A percentile compares a stretch with the other conserved stretches of the same genome.
Evolutionary conservation across 768 basidiomycete species (phyloP).

Genomic region (Termitomyces sp.): DNA sequence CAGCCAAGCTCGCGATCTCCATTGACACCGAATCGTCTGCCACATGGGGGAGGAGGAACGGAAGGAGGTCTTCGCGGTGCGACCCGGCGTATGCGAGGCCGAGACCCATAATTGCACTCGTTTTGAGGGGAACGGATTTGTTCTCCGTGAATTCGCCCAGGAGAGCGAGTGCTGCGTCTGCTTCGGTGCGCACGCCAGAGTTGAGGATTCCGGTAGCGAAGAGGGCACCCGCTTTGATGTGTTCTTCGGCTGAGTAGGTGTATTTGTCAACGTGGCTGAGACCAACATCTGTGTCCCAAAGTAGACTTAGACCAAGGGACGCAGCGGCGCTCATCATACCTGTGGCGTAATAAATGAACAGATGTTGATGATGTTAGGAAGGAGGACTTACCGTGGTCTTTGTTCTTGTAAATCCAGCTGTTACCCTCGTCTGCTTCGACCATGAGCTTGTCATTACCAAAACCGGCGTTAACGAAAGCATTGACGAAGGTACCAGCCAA

Average conservation of each 20-base stretch:
- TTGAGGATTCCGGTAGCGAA: conserved; percentile 93
- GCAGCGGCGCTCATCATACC: conserved; percentile 97
- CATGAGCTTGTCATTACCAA: conserved; percentile 98
- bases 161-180: conserved; percentile 88
- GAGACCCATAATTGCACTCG: conserved; percentile 86
- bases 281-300: conserved; percentile 97
- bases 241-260: conserved; percentile 92
- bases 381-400: conserved; percentile 77
- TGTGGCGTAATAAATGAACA: conserved; percentile 17
- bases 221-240: conserved; percentile 96
- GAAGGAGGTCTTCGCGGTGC: conserved; percentile 78
- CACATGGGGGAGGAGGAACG: conserved; percentile 73
- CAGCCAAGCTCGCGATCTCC: conserved; percentile 84
- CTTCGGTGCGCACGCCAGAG: conserved; percentile 84
- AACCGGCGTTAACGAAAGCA: conserved; percentile 97
- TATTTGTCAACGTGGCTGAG: conserved; percentile 95
- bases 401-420: conserved; percentile 99
- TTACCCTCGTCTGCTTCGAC: conserved; percentile 93
- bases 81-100: conserved; percentile 95
- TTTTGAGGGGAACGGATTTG: conserved; percentile 77
- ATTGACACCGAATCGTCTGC: conserved; percentile 79
- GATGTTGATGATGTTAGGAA: neutral
- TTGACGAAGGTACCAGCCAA: conserved; percentile 97
- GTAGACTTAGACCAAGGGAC: conserved; percentile 83
- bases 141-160: conserved; percentile 88